phyloP scores from a whole-genome alignment of 2,329 filamentous ascomycete genomes.

The Trichoderma sp. region DNA sequence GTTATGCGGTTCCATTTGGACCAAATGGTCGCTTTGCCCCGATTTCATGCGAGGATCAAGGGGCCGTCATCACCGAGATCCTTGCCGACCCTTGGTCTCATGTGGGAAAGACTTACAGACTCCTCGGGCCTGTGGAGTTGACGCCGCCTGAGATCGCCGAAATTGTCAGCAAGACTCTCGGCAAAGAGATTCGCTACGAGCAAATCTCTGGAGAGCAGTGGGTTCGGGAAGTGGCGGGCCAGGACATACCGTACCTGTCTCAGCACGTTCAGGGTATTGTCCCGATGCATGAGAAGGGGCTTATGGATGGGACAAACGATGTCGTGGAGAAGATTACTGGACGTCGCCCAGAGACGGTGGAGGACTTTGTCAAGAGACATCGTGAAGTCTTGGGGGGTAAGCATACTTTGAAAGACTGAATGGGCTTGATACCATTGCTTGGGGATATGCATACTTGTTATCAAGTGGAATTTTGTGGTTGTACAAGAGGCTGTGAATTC shows the following conservation, averaged over 20 bases:
- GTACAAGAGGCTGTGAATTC: neutral
- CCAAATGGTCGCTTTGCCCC: neutral
- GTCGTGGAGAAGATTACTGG: neutral
- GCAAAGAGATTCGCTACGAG: neutral
- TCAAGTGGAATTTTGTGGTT: neutral
- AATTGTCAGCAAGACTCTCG: neutral
- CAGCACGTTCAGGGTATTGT: neutral
- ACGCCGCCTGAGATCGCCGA: neutral
- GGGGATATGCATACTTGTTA: neutral
- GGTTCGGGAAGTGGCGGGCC: neutral
- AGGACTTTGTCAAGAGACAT: neutral
- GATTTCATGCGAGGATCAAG: constrained; percentile 1
- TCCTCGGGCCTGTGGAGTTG: neutral
- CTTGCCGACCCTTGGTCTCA: neutral
- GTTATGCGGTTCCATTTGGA: neutral
- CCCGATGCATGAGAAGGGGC: neutral
- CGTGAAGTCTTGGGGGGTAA: neutral
- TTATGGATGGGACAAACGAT: neutral
- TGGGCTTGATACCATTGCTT: neutral
- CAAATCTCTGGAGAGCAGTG: neutral
- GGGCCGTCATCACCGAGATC: neutral
- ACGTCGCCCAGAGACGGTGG: neutral
- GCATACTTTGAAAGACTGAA: neutral
- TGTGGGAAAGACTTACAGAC: neutral
- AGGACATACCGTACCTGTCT: neutral